Conservation (phyloP, 2,329 filamentous ascomycete species). For the Neopestalotiopsis rosae region DNA sequence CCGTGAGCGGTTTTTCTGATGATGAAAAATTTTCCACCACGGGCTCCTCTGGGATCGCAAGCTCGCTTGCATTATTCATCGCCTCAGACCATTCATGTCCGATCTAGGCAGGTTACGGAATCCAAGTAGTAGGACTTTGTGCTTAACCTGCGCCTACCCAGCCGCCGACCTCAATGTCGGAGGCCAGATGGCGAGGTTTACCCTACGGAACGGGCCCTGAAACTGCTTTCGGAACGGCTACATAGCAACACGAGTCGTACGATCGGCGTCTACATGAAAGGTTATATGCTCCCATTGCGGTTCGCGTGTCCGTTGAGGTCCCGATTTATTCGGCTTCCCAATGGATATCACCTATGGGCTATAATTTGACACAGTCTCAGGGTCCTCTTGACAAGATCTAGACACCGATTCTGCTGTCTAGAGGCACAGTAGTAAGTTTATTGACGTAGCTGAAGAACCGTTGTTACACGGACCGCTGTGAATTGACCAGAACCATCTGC, state of each 20-base stretch:
- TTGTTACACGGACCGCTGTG: neutral
- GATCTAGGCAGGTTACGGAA: constrained; percentile 9
- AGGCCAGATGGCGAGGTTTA: neutral
- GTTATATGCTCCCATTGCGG: neutral
- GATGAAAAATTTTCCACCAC: constrained; percentile 13
- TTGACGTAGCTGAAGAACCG: neutral
- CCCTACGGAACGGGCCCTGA: neutral
- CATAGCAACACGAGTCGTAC: neutral
- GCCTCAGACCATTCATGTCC: constrained; percentile 3
- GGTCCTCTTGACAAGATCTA: neutral
- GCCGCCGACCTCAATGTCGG: neutral
- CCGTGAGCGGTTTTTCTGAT: constrained; percentile 11
- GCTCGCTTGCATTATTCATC: constrained; percentile 15
- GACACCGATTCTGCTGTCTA: neutral
- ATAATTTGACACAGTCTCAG: neutral
- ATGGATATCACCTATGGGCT: neutral
- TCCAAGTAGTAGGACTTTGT: neutral
- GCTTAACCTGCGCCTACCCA: neutral
- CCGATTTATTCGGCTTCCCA: neutral
- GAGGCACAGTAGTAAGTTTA: neutral
- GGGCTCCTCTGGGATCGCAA: constrained; percentile 13
- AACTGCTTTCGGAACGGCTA: neutral
- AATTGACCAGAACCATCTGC: neutral
- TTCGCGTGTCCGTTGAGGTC: neutral
- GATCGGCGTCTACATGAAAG: neutral